Evolutionary conservation across 2,329 filamentous ascomycete genomes (phyloP).

Genomic region (Diaporthe vaccinii): DNA sequence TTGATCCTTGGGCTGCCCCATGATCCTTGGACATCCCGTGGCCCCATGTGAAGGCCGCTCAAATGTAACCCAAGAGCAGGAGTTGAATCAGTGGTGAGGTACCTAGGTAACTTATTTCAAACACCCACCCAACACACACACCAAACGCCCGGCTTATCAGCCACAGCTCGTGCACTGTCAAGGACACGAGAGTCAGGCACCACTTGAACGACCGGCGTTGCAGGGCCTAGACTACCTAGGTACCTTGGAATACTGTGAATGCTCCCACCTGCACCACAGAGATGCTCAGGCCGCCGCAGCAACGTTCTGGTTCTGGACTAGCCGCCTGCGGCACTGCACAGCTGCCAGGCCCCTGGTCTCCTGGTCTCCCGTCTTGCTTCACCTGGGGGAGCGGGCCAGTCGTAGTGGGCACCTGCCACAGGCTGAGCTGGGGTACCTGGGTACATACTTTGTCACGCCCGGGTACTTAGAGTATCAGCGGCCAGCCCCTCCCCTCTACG

Average conservation of each 20-base stretch:
- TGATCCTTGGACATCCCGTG: constrained; percentile 25
- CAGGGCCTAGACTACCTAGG: background rate
- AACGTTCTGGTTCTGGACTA: constrained; percentile 4
- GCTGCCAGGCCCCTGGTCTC: background rate
- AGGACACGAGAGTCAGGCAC: constrained; percentile 16
- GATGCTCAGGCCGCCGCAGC: constrained; percentile 2
- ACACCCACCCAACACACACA: constrained; percentile 9
- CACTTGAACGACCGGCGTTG: background rate
- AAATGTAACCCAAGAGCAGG: constrained; percentile 27
- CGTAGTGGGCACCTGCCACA: constrained; percentile 20
- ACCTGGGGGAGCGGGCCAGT: background rate
- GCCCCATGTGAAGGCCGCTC: constrained; percentile 15
- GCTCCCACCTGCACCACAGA: background rate
- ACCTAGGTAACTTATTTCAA: constrained; percentile 11
- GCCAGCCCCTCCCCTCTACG: constrained; percentile 3
- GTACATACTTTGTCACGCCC: background rate
- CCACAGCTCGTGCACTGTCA: constrained; percentile 24
- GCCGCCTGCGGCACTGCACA: constrained; percentile 14
- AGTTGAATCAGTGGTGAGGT: constrained; percentile 32
- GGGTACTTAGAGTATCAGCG: background rate
- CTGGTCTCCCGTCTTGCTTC: background rate
- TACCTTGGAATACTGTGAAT: background rate
- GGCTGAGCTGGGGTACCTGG: background rate
- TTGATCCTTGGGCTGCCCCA: background rate
- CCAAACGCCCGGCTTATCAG: constrained; percentile 29